Evolutionary conservation across 768 basidiomycete species (phyloP).

Genomic region (Amylocystis lapponica): DNA sequence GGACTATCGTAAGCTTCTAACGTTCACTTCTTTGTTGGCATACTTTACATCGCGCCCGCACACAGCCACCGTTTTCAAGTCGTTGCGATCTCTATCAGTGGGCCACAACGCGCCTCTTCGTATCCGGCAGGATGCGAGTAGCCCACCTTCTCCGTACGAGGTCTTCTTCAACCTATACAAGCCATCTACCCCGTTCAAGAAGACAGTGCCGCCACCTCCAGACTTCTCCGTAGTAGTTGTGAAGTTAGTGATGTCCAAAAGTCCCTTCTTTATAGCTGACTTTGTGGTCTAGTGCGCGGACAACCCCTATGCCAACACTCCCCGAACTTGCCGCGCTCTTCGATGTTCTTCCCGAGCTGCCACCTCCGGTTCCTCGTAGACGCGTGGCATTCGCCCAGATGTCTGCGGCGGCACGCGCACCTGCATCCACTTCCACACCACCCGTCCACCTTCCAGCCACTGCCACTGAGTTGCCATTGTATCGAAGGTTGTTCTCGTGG

Average conservation of each 20-base stretch:
- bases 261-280: not conserved
- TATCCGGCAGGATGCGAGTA: constrained; percentile 18
- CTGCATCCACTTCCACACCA: not conserved
- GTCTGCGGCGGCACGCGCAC: constrained; percentile 10
- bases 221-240: constrained; percentile 86
- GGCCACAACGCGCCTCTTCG: constrained; percentile 51
- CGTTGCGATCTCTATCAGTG: constrained; percentile 66
- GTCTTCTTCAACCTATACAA: constrained; percentile 92
- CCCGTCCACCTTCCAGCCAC: not conserved
- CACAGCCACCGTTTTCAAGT: constrained; percentile 61
- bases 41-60: too few relatives aligned
- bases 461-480: not conserved
- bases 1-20: constrained; percentile 41
- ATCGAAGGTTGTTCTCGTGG: constrained; percentile 20
- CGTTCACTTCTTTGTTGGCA: constrained; percentile 2
- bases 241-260: constrained; percentile 47
- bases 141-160: constrained; percentile 52
- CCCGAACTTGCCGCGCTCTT: constrained; percentile 75
- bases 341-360: constrained; percentile 52
- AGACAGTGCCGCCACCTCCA: constrained; percentile 67
- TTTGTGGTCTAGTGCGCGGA: constrained; percentile 55
- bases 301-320: constrained; percentile 76
- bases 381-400: constrained; percentile 19
- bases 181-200: constrained; percentile 80
- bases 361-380: constrained; percentile 55